Conservation (phyloP, 345 rosid species). For the Eucalyptus cladocalyx region DNA sequence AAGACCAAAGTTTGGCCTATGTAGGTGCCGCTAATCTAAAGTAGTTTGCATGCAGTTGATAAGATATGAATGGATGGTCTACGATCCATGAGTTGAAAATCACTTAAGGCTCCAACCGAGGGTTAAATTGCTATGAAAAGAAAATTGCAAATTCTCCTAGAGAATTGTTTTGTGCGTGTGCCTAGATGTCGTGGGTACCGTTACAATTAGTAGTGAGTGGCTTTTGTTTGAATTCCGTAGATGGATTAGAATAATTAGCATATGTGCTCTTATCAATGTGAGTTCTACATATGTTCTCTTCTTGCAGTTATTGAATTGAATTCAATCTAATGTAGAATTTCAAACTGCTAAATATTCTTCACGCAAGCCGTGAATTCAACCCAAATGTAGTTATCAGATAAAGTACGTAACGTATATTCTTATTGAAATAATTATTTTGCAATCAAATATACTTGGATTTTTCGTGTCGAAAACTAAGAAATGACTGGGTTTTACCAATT, state of each 20-base stretch:
- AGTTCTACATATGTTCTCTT: neutral
- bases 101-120: neutral
- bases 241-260: neutral
- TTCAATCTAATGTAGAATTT: neutral
- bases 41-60: fast-evolving
- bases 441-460: neutral
- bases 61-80: fast-evolving
- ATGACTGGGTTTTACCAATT: neutral
- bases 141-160: neutral
- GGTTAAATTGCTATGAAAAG: neutral
- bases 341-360: neutral
- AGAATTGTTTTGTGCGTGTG: neutral
- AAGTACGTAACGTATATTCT: neutral
- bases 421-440: neutral
- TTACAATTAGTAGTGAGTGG: neutral
- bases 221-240: no score
- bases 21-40: no score
- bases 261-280: neutral
- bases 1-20: neutral
- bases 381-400: neutral
- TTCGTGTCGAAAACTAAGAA: neutral
- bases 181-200: neutral
- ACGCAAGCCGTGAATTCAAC: fast-evolving
- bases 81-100: no score
- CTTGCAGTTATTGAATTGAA: neutral